Base-by-base conservation (phyloP, 257 asterid species). In the Gynochthodes officinalis region DNA sequence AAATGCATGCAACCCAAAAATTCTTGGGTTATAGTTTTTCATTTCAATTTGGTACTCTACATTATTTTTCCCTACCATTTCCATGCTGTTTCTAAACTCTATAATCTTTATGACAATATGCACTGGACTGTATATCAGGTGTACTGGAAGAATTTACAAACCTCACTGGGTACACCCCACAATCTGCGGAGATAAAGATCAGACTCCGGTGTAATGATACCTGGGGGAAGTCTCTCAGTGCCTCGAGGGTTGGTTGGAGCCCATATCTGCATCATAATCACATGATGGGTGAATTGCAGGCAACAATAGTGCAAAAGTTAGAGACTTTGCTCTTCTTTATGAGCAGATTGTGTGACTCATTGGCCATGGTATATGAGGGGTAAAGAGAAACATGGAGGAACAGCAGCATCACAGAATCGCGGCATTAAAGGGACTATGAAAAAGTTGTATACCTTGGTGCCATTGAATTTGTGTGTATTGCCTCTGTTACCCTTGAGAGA, bases 161-260 rank as follows among this genome's bases (percentile, higher is more conserved):
- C 97, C 96, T 90, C 96, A 37, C 76, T 82, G 27, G 97, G 98
- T 69, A 71, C 81, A 64, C 97, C 98, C 93, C 93, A 90, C 60
- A 89, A 81, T 80, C 98, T 86, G 73, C 94, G 94, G 66, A 70
- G 72, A 76, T 90, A 89, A 23, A 93, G 73, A 80, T 90, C 97
- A 70, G 97, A 85, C 64, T 86, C 94, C 1, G 86, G 35, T 28
- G 66, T 75, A 11, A 90, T 50, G 68, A 90, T 80, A 37, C 94
- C 96, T 16, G 96, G 96, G 16, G 98, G 96, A 70, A 93, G 82
- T 72, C 86, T 89, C 88, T 90, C 96, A 39, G 96, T 83, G 12
- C 98, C 98, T 80, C 87, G 85, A 70, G 98, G 98, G 77, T 93
- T 93, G 69, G 89, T 84, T 27, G 96, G 87, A 75, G 82, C 89